A percentile compares a stretch with the other conserved stretches of the same genome.
Conservation (phyloP, 2,329 filamentous ascomycete species). For the Stenocarpella maydis region DNA sequence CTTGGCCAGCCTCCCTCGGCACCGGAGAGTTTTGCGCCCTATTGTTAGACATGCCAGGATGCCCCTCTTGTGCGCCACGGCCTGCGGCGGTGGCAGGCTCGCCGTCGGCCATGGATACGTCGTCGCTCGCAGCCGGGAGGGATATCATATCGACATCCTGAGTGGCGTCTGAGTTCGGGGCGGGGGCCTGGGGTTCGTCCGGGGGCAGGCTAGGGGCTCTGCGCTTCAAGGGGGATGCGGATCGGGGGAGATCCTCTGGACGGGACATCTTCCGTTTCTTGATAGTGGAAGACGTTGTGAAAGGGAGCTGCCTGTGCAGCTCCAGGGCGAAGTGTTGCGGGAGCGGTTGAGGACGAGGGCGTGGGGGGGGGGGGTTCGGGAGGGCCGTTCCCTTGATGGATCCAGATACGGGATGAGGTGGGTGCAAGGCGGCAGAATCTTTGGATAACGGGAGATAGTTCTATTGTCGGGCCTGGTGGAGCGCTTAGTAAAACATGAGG, state of each 20-base stretch:
- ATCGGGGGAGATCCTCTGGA: slow-evolving; percentile 64
- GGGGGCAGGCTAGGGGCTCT: slow-evolving; percentile 69
- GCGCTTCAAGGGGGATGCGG: slow-evolving; percentile 71
- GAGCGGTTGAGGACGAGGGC: slow-evolving; percentile 21
- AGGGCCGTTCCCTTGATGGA: slow-evolving; percentile 26
- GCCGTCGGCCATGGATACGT: slow-evolving; percentile 11
- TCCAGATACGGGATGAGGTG: neutral
- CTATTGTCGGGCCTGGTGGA: slow-evolving; percentile 22
- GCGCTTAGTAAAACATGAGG: slow-evolving; percentile 31
- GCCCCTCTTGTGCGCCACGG: slow-evolving; percentile 3
- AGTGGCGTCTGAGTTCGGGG: slow-evolving; percentile 45
- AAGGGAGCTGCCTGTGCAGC: slow-evolving; percentile 72
- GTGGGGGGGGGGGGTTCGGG: slow-evolving; percentile 29
- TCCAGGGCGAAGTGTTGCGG: slow-evolving; percentile 48
- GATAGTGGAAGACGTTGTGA: slow-evolving; percentile 73
- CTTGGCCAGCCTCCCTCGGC: slow-evolving; percentile 17
- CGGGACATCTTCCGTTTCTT: slow-evolving; percentile 75
- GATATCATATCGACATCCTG: slow-evolving; percentile 58
- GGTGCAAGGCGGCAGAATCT: slow-evolving; percentile 29
- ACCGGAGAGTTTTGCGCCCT: slow-evolving; percentile 14
- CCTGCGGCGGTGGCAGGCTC: slow-evolving; percentile 26
- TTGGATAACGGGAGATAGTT: slow-evolving; percentile 27
- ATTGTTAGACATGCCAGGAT: neutral
- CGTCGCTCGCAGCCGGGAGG: slow-evolving; percentile 38
- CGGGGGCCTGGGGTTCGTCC: slow-evolving; percentile 43